Evolutionary conservation across 768 basidiomycete species (phyloP), one percentile per base, ranked within the genome.

Genomic region (Amanita jacksonii): DNA sequence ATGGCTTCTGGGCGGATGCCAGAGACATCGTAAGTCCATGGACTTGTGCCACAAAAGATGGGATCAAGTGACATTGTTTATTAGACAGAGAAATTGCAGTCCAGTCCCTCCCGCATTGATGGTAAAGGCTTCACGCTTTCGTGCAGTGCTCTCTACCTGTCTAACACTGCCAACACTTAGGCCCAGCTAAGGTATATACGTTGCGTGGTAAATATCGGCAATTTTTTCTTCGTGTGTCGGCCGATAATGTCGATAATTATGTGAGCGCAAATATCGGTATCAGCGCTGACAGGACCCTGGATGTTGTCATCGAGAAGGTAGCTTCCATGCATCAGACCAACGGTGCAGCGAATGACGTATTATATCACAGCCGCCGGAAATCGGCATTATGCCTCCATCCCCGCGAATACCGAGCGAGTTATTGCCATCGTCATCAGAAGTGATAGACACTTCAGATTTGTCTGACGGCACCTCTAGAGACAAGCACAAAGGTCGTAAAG

Each of bases 1-100:
- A 74, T 51, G 76, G 78, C 4, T 81, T 70, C 52, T 86, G 84
- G 84, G 83, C 76, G 5, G 76, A 83, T 54, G 81, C 83, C 2
- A 67, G 69, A 49, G 76, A 82, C 27, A 63, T 87, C 30, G 72
- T 73, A 47, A 49, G 70, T 54, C 24, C 40, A 18, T 32, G 47
- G 6, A 31, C 34, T 18, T 5, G 23, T 22, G 24, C 9, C 28
- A 25, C 18, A 31, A 13, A n/a, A n/a, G n/a, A 43, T 10, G 8
- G 19, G 16, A 46, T 19, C 18, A 25, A 16, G 18, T 20, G 10
- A n/a, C 20, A 46, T 34, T 32, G 39, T 25, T n/a, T 36, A 15
- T 12, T 45, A 75, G 64, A 69, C 71, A 36, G 62, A 72, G 9
- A 66, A 68, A 46, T 66, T 86, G 18, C 84, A 87, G 57, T 51